Base-by-base conservation (phyloP, 73 alveolate species). In the Uronychia binucleata region DNA sequence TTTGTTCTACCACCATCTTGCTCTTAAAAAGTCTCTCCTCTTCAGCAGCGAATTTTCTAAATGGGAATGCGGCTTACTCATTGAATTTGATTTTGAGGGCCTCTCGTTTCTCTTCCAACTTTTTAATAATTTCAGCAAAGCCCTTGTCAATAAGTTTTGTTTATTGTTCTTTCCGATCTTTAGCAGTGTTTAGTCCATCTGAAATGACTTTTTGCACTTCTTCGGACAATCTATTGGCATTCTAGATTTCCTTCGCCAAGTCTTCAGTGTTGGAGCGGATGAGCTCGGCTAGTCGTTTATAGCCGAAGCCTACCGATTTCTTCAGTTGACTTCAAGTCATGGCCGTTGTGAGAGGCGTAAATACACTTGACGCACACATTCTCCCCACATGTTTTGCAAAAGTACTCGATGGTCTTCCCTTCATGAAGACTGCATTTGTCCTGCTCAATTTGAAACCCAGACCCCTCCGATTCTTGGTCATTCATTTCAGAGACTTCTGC, bases 281-380 rank as follows among this genome's bases (percentile, higher is more conserved):
- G 67, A 46, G 67, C 19, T 46, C 5, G 5, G 67, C 67, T 46
- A 46, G 5, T 11, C 5, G 67, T 5, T 5, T 46, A 77, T 27
- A 27, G 59, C 57, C 82, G 67, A 19, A 74, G 46, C 33, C 87
- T 88, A 89, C 95, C 82, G 86, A 92, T 89, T 33, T 92, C 97
- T 14, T 92, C 95, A 13, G 88, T 77, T 59, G 78, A 77, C 31
- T 83, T 89, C 28, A 92, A 57, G 34, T 92, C 75, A 78, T 92
- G 97, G 14, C 97, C 97, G 79, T 92, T 92, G 80, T 92, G 97
- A 0, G 84, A 88, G 84, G 84, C 97, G 81, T 83, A 93, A 34
- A 93, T 85, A 79, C 97, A 93, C 60, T 84, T 88, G 78, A 88
- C 91, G 76, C 97, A 93, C 34, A 93, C 92, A 8, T 94, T 93